phyloP scores from a whole-genome alignment of 2,329 filamentous ascomycete genomes.

The Diplodia seriata region DNA sequence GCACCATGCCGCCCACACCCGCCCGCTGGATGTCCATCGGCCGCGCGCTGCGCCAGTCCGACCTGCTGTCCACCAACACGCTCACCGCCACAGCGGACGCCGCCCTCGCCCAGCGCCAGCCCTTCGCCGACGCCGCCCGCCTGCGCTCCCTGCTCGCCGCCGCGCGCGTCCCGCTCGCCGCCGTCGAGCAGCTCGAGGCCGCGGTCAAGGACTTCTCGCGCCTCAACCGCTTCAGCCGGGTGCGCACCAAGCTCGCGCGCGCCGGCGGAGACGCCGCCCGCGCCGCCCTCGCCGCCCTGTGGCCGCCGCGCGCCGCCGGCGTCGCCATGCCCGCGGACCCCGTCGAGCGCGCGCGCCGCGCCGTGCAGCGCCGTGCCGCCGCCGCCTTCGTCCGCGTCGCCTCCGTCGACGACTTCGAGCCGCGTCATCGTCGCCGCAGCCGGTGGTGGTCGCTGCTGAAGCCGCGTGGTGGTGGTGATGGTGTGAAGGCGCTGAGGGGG shows the following conservation, averaged over 20 bases:
- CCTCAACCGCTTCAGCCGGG: not conserved
- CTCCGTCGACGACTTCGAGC: not conserved
- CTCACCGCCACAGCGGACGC: not conserved
- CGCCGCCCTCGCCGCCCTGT: not conserved
- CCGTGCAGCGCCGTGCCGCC: not conserved
- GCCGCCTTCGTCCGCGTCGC: not conserved
- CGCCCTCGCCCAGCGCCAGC: not conserved
- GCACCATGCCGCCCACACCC: not conserved
- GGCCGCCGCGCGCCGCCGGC: not conserved
- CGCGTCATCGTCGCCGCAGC: not conserved
- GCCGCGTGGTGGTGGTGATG: not conserved
- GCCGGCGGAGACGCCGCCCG: not conserved
- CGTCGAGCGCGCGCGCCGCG: not conserved
- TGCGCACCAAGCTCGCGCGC: slow-evolving; percentile 14
- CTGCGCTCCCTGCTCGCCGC: not conserved
- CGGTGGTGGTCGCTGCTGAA: not conserved
- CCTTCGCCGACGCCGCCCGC: not conserved
- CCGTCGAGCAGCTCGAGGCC: slow-evolving; percentile 1
- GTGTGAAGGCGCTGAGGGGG: no score
- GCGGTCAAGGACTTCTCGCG: not conserved
- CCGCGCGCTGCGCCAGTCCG: not conserved
- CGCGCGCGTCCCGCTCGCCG: not conserved
- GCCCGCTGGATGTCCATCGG: not conserved
- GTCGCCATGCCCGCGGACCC: not conserved
- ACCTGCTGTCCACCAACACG: not conserved